Evolutionary conservation across 1,139 yeast genomes (phyloP), one percentile per base, ranked within the genome.

Genomic region (Zygosaccharomyces pseudobailii): DNA sequence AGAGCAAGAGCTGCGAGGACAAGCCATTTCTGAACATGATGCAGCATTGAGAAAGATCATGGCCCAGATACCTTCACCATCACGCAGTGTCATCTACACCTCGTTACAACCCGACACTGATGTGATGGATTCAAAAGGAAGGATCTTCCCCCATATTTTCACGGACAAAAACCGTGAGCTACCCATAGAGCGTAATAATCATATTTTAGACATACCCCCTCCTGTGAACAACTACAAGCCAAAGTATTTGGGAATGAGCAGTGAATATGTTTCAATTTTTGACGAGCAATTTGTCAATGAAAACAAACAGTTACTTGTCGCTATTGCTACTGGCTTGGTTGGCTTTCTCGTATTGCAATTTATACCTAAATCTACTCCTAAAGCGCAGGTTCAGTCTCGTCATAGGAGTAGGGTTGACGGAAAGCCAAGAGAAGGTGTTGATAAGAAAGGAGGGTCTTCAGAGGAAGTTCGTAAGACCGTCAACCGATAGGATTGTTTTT

Each of bases 51-150:
- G 82, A 44, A 70, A 71, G 36, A 72, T 84, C 10, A 57, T 82
- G 25, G 73, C 86, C 30, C 80, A 79, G 53, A 61, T 82, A n/a
- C 92, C 94, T 0, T 74, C 87, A 0, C 90, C 92, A 0, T 75
- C 76, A 51, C 74, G 73, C 48, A 70, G 84, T 3, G 67, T 85
- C 3, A 63, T 84, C 4, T 64, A 79, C 42, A 79, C 87, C 0
- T 62, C 71, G 0, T 45, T 64, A 13, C 43, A 51, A 3, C 52
- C 56, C 2, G 51, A 51, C 25, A 33, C 46, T 21, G 41, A 37
- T 5, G 52, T 48, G 8, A 38, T 42, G 6, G 34, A 37, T 5
- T 36, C 51, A 19, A 62, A 59, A 35, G 51, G 28, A 4, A 59
- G 59, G 4, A 63, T 68, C 1, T 67, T 68, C 40, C 58, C 65